Percentiles rank a stretch among this genome's conserved stretches.
These are phyloP conservation scores for Pythium sp. DNA, from an alignment of 352 stramenopile genomes.

Conservation along the genomic window DNA sequence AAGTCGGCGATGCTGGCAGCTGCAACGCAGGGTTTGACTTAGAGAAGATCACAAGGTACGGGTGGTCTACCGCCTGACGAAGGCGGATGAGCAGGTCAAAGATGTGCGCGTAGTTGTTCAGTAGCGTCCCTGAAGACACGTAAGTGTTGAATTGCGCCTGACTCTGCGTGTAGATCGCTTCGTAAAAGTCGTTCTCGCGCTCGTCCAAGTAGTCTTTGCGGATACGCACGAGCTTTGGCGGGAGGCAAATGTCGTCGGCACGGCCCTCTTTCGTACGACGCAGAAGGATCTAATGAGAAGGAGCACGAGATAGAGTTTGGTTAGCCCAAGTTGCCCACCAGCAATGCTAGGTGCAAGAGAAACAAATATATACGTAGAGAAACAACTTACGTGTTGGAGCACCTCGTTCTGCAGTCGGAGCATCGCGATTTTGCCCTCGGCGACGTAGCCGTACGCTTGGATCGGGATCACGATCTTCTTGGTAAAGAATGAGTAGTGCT, in stretches of 20 bases:
- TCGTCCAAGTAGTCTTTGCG: constrained; percentile 84
- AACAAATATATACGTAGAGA: not conserved
- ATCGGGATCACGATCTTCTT: constrained; percentile 99
- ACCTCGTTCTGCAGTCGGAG: constrained; percentile 94
- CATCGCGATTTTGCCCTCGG: constrained; percentile 93
- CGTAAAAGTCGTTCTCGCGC: constrained; percentile 98
- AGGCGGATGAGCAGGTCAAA: constrained; percentile 98
- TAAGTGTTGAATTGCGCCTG: constrained; percentile 99
- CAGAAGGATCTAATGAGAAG: constrained; percentile 86
- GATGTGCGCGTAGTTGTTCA: constrained; percentile 99
- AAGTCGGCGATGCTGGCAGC: constrained; percentile 33
- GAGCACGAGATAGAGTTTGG: not conserved
- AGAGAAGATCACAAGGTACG: constrained; percentile 95
- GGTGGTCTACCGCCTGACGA: constrained; percentile 97
- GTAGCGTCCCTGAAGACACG: constrained; percentile 93
- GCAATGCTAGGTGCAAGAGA: not conserved
- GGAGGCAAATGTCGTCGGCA: constrained; percentile 92
- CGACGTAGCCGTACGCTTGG: constrained; percentile 92
- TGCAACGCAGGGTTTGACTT: constrained; percentile 84
- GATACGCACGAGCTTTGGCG: constrained; percentile 86
- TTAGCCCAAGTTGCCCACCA: not conserved
- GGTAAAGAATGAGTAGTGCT: constrained; percentile 99
- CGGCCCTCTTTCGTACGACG: constrained; percentile 97
- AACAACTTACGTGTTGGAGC: constrained; percentile 74
- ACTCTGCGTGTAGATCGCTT: constrained; percentile 97